phyloP scores from a whole-genome alignment of 495 filamentous ascomycete genomes.

The Penicillium taxi region DNA sequence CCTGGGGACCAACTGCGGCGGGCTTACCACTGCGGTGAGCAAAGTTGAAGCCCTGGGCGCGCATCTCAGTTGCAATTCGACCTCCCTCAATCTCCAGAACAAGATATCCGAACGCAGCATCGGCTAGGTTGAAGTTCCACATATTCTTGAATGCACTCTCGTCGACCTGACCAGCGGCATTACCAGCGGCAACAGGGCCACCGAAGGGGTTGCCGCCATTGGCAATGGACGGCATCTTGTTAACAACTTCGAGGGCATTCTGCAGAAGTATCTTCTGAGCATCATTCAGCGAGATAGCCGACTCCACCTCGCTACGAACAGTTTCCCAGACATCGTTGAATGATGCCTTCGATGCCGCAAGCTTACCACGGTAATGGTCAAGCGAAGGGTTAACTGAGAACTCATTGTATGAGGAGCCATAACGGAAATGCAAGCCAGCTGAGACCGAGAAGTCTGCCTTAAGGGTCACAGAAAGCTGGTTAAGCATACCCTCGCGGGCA shows the following conservation, averaged over 20 bases:
- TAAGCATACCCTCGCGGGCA: conserved; percentile 91
- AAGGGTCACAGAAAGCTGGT: conserved; percentile 94
- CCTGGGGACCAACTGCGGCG: conserved; percentile 30
- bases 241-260: conserved; percentile 82
- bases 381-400: conserved; percentile 98
- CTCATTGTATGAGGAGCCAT: conserved; percentile 98
- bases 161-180: conserved; percentile 80
- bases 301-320: conserved; percentile 88
- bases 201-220: conserved; percentile 96
- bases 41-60: conserved; percentile 98
- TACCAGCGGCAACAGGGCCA: conserved; percentile 65
- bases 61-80: conserved; percentile 95
- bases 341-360: conserved; percentile 96
- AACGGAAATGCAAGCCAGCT: conserved; percentile 95
- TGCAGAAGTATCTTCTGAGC: conserved; percentile 83
- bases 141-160: conserved; percentile 99
- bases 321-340: conserved; percentile 99
- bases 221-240: conserved; percentile 91
- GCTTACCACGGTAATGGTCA: conserved; percentile 98
- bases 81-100: conserved; percentile 91
- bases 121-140: conserved; percentile 99
- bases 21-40: conserved; percentile 66
- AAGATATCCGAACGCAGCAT: conserved; percentile 94
- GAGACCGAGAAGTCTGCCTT: conserved; percentile 99
- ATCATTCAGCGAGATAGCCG: conserved; percentile 85